Base-by-base conservation (phyloP, 306 rosid genomes). In the Albizia julibrissin region DNA sequence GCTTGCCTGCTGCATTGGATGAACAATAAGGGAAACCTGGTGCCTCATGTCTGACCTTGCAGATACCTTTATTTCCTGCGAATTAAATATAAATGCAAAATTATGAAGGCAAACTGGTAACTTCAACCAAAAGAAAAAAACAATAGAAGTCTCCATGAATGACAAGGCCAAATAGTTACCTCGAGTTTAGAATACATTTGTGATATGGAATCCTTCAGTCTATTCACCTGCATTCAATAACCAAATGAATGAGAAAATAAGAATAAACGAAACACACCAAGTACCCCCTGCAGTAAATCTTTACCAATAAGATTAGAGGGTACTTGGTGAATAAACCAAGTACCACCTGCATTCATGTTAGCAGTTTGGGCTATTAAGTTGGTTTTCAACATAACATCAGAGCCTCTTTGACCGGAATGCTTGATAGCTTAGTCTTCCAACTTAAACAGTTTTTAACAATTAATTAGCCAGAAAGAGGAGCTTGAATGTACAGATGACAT, bases 1-100 rank as follows among this genome's bases (percentile, higher is more conserved):
- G 75, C 77, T 75, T 76, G 93, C 99, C 98, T 95, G 99, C 89
- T 89, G 98, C 98, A 95, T 95, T 66, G 99, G 99, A 68, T 94
- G 97, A 81, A 95, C 96, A 52, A 95, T 85, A 81, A 93, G 95
- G 50, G 98, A 95, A 72, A 92, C 96, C 85, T 92, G 96, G 79
- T 95, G 99, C 76, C 99, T 92, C 75, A 93, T 79, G 80, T 95
- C 99, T 9, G 97, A 92, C 59, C 71, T 68, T 62, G 90, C 96
- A 18, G 92, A 89, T 69, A 87, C 92, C 87, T 93, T 92, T 71
- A 93, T 90, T 77, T 95, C 99, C 99, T 95, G 86, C 22, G 66
- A 78, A 82, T 50, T 43, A 76, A 59, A 69, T 80, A 78, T 14
- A 87, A 43, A 80, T 6, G 10, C 10, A 77, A 67, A 64, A 69